These are phyloP conservation scores for Entomortierella lignicola DNA, from an alignment of 192 early-diverging fungal species.

Conservation along the genomic window DNA sequence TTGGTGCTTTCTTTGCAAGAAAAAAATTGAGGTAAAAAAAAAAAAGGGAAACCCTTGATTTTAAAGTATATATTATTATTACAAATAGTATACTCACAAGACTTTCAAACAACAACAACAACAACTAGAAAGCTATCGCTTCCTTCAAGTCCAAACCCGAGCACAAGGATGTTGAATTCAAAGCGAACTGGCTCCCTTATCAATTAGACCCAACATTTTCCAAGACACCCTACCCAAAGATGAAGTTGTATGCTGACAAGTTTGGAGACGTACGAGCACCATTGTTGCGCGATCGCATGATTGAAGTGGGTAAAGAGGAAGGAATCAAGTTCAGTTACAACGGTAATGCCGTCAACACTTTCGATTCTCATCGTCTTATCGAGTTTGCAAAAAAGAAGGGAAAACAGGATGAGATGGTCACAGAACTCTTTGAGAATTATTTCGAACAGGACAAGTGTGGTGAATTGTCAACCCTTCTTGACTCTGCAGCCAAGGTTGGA, in stretches of 20 bases:
- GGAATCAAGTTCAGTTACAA: slow-evolving; percentile 76
- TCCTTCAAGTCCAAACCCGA: slow-evolving; percentile 57
- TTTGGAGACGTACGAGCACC: slow-evolving; percentile 69
- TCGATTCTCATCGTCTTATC: slow-evolving; percentile 76
- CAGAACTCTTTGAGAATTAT: slow-evolving; percentile 73
- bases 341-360: slow-evolving; percentile 72
- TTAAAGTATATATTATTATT: background rate
- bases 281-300: slow-evolving; percentile 66
- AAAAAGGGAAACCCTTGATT: background rate
- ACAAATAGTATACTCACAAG: background rate
- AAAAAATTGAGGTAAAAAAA: slow-evolving; percentile 68
- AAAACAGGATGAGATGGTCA: slow-evolving; percentile 68
- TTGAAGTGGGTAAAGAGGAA: slow-evolving; percentile 65
- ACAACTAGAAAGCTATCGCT: slow-evolving; percentile 39
- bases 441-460: slow-evolving; percentile 80
- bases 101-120: background rate
- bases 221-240: slow-evolving; percentile 61
- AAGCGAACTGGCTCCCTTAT: slow-evolving; percentile 74
- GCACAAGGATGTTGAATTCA: slow-evolving; percentile 62
- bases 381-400: slow-evolving; percentile 63
- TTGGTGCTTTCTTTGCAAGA: slow-evolving; percentile 85
- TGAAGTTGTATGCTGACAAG: slow-evolving; percentile 67
- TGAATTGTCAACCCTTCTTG: slow-evolving; percentile 67
- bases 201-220: slow-evolving; percentile 75
- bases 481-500: slow-evolving; percentile 68